Conservation (phyloP, 2,329 filamentous ascomycete genomes). For the Aspergillus novoparasiticus region DNA sequence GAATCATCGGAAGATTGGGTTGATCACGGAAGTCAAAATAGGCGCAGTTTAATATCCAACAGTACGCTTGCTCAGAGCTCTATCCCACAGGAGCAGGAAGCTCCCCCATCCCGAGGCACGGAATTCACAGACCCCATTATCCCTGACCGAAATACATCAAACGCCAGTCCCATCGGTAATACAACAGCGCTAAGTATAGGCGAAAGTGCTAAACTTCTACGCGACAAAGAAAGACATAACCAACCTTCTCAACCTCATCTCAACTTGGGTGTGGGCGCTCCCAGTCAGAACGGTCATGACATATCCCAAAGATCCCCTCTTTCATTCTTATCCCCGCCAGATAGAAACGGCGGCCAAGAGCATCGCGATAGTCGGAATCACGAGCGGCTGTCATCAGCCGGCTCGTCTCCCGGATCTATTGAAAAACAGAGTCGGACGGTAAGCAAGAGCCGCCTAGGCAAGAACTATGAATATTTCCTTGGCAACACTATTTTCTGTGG, state of each 20-base stretch:
- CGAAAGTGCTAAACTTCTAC: slow-evolving; percentile 78
- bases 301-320: slow-evolving; percentile 70
- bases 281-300: slow-evolving; percentile 55
- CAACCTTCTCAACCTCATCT: slow-evolving; percentile 47
- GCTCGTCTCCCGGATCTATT: slow-evolving; percentile 70
- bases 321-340: slow-evolving; percentile 70
- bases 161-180: slow-evolving; percentile 69
- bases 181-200: slow-evolving; percentile 65
- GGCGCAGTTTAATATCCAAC: slow-evolving; percentile 63
- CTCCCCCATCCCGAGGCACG: slow-evolving; percentile 75
- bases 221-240: slow-evolving; percentile 50
- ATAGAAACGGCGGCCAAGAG: slow-evolving; percentile 52
- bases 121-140: slow-evolving; percentile 76
- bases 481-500: slow-evolving; percentile 91
- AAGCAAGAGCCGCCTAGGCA: slow-evolving; percentile 55
- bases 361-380: slow-evolving; percentile 66
- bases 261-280: slow-evolving; percentile 64
- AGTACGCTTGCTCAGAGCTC: slow-evolving; percentile 46
- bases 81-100: slow-evolving; percentile 49
- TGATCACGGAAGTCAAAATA: slow-evolving; percentile 53
- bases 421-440: slow-evolving; percentile 45
- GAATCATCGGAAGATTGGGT: slow-evolving; percentile 46
- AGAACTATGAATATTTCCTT: slow-evolving; percentile 88
- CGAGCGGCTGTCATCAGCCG: slow-evolving; percentile 80
- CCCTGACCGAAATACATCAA: slow-evolving; percentile 70